phyloP scores from a whole-genome alignment of 768 basidiomycete genomes.

The Xanthoconium purpureum region DNA sequence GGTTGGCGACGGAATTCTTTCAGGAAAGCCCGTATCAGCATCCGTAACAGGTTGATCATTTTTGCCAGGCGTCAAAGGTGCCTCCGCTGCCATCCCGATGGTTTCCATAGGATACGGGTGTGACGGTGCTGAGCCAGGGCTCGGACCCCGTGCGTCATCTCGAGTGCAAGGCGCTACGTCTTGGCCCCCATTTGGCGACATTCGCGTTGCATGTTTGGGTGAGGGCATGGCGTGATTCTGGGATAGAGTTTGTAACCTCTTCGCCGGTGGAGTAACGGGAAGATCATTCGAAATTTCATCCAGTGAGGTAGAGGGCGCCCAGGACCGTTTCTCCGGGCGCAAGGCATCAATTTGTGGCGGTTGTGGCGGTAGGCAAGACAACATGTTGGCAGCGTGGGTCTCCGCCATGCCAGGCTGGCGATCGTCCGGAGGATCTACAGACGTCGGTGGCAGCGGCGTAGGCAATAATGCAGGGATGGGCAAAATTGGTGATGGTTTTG shows the following conservation, averaged over 20 bases:
- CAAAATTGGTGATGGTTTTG: slow-evolving; percentile 45
- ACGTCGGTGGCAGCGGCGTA: slow-evolving; percentile 24
- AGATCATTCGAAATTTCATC: slow-evolving; percentile 18
- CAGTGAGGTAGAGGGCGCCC: slow-evolving; percentile 25
- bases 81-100: background rate
- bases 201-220: background rate
- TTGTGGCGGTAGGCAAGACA: slow-evolving; percentile 15
- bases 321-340: slow-evolving; percentile 30
- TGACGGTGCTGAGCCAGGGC: background rate
- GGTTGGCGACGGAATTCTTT: slow-evolving; percentile 29
- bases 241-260: slow-evolving; percentile 17
- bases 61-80: slow-evolving; percentile 3
- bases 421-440: slow-evolving; percentile 19
- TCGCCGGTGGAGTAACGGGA: slow-evolving; percentile 23
- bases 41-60: background rate
- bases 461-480: slow-evolving; percentile 26
- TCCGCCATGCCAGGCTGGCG: slow-evolving; percentile 6
- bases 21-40: background rate
- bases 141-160: slow-evolving; percentile 2
- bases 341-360: slow-evolving; percentile 13
- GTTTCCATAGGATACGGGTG: background rate
- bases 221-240: background rate
- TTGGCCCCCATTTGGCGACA: slow-evolving; percentile 9
- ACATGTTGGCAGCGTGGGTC: slow-evolving; percentile 8
- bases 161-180: slow-evolving; percentile 2